These are phyloP conservation scores for Talaromyces sp. DNA, from an alignment of 2,329 filamentous ascomycete genomes.

Conservation along the genomic window DNA sequence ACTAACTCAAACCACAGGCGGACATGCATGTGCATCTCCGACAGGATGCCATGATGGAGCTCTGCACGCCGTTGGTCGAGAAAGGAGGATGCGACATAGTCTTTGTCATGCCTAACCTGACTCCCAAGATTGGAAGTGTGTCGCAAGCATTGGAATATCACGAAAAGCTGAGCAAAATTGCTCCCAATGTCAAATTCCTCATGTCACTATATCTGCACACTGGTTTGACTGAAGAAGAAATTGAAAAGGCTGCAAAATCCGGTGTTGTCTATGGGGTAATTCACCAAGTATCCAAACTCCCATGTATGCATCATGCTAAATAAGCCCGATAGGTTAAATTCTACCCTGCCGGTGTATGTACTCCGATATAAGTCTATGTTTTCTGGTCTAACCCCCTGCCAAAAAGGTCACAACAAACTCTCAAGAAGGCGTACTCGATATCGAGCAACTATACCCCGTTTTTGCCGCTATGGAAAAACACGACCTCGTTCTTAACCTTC, in stretches of 20 bases:
- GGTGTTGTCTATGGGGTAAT: slow-evolving; percentile 63
- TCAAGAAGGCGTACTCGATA: slow-evolving; percentile 44
- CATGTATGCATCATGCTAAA: slow-evolving; percentile 22
- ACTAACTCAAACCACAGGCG: slow-evolving; percentile 3
- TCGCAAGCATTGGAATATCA: slow-evolving; percentile 64
- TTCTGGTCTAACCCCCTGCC: neutral
- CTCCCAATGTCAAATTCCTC: slow-evolving; percentile 62
- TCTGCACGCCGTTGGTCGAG: slow-evolving; percentile 52
- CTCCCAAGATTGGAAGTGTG: slow-evolving; percentile 60
- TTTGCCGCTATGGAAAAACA: slow-evolving; percentile 87
- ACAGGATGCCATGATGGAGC: slow-evolving; percentile 60
- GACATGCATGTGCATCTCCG: slow-evolving; percentile 57
- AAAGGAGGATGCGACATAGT: slow-evolving; percentile 63
- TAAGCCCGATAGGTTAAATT: slow-evolving; percentile 53
- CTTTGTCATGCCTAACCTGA: slow-evolving; percentile 59
- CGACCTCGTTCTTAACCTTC: slow-evolving; percentile 82
- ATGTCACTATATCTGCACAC: slow-evolving; percentile 69
- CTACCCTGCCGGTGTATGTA: slow-evolving; percentile 34
- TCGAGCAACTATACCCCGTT: slow-evolving; percentile 50
- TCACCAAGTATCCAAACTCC: neutral
- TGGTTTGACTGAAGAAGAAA: slow-evolving; percentile 62
- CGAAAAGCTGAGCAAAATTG: slow-evolving; percentile 54
- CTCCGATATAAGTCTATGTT: neutral
- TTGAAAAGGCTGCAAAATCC: slow-evolving; percentile 66
- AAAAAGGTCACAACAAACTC: slow-evolving; percentile 52